Evolutionary conservation across 2,329 filamentous ascomycete genomes (phyloP), one percentile per base, ranked within the genome.

Genomic region (Aspergillus unguis): DNA sequence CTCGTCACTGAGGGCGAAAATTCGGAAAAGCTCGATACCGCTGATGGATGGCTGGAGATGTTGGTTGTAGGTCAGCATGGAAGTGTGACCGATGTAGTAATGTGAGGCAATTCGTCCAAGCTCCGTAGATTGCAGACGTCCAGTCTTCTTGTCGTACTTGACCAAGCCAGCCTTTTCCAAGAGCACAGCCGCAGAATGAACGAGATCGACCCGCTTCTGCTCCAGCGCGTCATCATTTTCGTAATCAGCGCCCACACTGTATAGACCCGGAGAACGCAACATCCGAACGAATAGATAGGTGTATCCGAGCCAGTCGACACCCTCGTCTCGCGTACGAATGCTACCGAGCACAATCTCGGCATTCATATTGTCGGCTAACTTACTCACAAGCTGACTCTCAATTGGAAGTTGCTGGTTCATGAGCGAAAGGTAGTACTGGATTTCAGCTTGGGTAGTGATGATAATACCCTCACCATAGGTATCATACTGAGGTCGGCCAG

Each of bases 381-480:
- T 92, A 73, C 90, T 92, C 50, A 95, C 86, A 66, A 99, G 85
- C 69, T 99, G 95, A 77, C 90, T 95, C 72, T 99, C 94, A 54
- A 99, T 99, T 0, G 94, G 95, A 37, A 99, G 77, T 72, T 99
- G 95, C 73, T 97, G 92, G 66, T 99, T 99, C 66, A 99, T 82
- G 33, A 99, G 80, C 0, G 92, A 97, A 23, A 99, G 83, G 65
- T 99, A 99, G 73, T 99, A 99, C 64, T 96, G 91, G 67, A 99
- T 90, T 74, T 99, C 95, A 45, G 81, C 82, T 67, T 97, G 92
- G 0, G 91, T 94, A 0, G 94, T 99, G 63, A 99, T 96, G 68
- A 99, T 97, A 65, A 99, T 97, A 69, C 94, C 94, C 72, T 99
- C 94, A 68, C 94, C 94, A 66, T 95, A 99, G 0, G 91, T 96